phyloP scores from a whole-genome alignment of 768 basidiomycete species.

The Boletus insuetus region DNA sequence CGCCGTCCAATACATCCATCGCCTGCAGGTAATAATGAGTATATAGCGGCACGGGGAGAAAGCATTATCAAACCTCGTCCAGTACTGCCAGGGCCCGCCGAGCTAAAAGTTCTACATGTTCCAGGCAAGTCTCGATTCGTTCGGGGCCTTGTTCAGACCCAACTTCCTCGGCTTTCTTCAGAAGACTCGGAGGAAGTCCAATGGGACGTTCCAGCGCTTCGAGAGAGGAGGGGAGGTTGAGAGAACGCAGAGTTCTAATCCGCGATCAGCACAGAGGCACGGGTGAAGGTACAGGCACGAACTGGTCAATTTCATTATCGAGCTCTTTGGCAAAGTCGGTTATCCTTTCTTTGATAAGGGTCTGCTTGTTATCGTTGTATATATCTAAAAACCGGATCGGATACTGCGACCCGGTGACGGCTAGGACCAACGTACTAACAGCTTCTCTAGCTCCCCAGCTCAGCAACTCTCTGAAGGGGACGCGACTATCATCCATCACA shows the following conservation, averaged over 20 bases:
- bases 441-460: constrained; percentile 89
- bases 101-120: constrained; percentile 68
- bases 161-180: constrained; percentile 85
- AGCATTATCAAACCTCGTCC: constrained; percentile 59
- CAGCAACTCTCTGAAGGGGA: constrained; percentile 73
- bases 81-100: constrained; percentile 58
- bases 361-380: constrained; percentile 78
- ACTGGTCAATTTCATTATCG: constrained; percentile 62
- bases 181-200: constrained; percentile 83
- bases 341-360: constrained; percentile 67
- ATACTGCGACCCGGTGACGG: background rate
- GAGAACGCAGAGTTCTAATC: constrained; percentile 57
- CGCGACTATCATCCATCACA: constrained; percentile 49
- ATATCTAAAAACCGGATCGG: constrained; percentile 50
- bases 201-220: constrained; percentile 86
- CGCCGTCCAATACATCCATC: constrained; percentile 86
- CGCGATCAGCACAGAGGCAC: constrained; percentile 3
- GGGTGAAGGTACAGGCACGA: constrained; percentile 21
- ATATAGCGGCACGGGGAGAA: background rate
- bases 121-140: constrained; percentile 67
- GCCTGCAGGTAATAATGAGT: constrained; percentile 47
- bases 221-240: constrained; percentile 81
- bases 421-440: constrained; percentile 56
- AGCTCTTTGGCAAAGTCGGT: constrained; percentile 57
- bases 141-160: constrained; percentile 72